A percentile compares a stretch with the other conserved stretches of the same genome.
These are phyloP conservation scores for Phytophthora citrophthora DNA, from an alignment of 352 stramenopile species.

Conservation along the genomic window DNA sequence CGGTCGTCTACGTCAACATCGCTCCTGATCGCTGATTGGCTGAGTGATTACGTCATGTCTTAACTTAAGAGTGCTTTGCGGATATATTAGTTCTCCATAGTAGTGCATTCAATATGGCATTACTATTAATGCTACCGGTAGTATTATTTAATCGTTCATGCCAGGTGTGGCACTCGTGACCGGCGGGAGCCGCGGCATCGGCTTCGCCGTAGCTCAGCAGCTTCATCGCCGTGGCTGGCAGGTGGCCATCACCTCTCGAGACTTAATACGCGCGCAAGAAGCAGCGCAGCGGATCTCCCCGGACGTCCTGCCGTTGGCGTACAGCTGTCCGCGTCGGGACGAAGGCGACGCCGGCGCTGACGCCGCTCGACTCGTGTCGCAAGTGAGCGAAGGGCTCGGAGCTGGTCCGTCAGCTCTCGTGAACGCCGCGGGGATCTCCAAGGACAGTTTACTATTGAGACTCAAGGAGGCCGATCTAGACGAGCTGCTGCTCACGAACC, in stretches of 20 bases:
- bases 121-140: too few species aligned
- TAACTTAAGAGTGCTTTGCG: too few species aligned
- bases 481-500: slow-evolving; percentile 75
- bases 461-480: slow-evolving; percentile 69
- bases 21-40: too few species aligned
- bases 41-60: too few species aligned
- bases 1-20: too few species aligned
- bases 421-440: slow-evolving; percentile 75
- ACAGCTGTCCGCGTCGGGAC: slow-evolving; percentile 51
- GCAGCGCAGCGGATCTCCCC: slow-evolving; percentile 53
- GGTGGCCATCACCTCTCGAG: slow-evolving; percentile 75
- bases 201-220: slow-evolving; percentile 71
- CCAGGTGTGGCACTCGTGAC: slow-evolving; percentile 69
- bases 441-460: slow-evolving; percentile 76
- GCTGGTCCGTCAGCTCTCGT: slow-evolving; percentile 61
- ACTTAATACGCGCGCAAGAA: slow-evolving; percentile 56
- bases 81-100: too few species aligned
- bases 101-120: too few species aligned
- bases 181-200: slow-evolving; percentile 81
- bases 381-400: slow-evolving; percentile 49
- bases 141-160: too few species aligned
- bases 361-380: slow-evolving; percentile 45
- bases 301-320: slow-evolving; percentile 62
- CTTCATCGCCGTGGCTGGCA: slow-evolving; percentile 69
- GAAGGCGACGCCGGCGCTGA: slow-evolving; percentile 25